Conservation (phyloP, 208 protist genomes). For the Polymyxa betae region DNA sequence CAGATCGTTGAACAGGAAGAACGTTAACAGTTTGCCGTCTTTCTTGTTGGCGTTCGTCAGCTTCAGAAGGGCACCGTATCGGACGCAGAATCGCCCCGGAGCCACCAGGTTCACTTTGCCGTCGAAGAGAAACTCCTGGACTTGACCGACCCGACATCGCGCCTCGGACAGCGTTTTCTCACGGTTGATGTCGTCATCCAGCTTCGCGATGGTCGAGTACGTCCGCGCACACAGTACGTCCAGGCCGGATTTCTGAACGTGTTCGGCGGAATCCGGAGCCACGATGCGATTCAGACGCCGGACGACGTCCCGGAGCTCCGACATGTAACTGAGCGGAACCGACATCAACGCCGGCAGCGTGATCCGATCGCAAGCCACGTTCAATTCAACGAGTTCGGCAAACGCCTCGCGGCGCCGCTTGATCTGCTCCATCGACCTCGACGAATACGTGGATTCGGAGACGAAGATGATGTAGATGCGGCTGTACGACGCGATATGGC, state of each 20-base stretch:
- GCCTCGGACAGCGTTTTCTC: conserved; percentile 31
- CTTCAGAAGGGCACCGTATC: conserved; percentile 17
- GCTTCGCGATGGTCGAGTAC: not conserved
- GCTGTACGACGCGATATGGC: not conserved
- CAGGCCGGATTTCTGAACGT: too few species aligned
- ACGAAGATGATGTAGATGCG: conserved; percentile 5
- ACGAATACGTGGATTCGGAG: not conserved
- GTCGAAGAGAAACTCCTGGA: conserved; percentile 32
- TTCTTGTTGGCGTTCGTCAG: conserved; percentile 33
- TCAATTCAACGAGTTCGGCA: not conserved
- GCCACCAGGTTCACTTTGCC: conserved; percentile 20
- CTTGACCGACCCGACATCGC: not conserved
- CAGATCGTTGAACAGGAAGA: conserved; percentile 49
- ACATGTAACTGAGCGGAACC: not conserved
- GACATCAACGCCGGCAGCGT: not conserved
- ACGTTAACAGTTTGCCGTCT: conserved; percentile 39
- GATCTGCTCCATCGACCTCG: not conserved
- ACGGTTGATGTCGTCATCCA: not conserved
- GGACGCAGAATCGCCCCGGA: conserved; percentile 38
- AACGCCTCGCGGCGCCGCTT: conserved; percentile 7
- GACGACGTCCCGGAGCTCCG: not conserved
- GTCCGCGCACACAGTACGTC: not conserved
- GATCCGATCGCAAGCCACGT: not conserved
- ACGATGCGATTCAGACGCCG: not conserved
- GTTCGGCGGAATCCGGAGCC: not conserved